phyloP scores from a whole-genome alignment of 2,329 filamentous ascomycete genomes.

The Botrytis deweyae region DNA sequence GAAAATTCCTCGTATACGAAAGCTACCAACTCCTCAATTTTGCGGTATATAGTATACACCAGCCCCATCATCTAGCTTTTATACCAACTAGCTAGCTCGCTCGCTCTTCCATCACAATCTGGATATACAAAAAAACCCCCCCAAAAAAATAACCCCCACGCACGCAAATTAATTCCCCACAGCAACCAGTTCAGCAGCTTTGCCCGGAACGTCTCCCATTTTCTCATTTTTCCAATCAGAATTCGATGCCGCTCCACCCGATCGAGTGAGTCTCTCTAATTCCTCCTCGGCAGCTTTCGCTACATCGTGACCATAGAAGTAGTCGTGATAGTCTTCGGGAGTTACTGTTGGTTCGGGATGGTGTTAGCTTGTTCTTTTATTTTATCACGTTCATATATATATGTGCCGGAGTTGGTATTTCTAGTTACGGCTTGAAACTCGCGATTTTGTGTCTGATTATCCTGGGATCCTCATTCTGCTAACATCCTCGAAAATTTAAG shows the following conservation, averaged over 20 bases:
- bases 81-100: no score
- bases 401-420: no score
- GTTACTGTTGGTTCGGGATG: not conserved
- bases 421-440: no score
- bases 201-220: fast-evolving
- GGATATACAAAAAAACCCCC: no score
- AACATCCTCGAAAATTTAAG: not conserved
- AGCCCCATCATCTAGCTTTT: no score
- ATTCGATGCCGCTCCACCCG: not conserved
- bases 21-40: no score
- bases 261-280: not conserved
- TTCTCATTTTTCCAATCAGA: not conserved
- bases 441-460: not conserved
- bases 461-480: not conserved
- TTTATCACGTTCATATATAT: not conserved
- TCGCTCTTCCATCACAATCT: no score
- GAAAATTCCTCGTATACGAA: no score
- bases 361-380: not conserved
- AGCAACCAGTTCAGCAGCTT: not conserved
- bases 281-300: not conserved
- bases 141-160: no score
- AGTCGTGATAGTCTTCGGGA: not conserved
- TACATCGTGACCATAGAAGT: conserved; percentile 14
- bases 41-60: no score
- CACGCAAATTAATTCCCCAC: not conserved